A percentile compares a stretch with the other conserved stretches of the same genome.
These are phyloP conservation scores for Mortierella sp. DNA, from an alignment of 371 early-diverging fungal species.

Conservation along the genomic window DNA sequence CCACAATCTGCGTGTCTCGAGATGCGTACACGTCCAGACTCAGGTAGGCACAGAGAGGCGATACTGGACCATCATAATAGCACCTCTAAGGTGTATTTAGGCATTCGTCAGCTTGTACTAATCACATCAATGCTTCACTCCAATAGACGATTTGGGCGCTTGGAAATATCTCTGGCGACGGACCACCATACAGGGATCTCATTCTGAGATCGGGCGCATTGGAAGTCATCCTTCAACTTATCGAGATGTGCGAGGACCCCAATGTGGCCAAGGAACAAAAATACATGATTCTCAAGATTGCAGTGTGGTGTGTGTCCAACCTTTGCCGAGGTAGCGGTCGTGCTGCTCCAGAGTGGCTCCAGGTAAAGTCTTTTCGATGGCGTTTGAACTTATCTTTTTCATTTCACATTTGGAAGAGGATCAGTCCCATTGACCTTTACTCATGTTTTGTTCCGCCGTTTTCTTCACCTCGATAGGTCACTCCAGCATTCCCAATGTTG, in stretches of 20 bases:
- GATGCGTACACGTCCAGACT: conserved; percentile 53
- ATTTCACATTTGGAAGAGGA: conserved; percentile 43
- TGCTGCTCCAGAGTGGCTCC: conserved; percentile 51
- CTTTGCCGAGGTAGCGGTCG: conserved; percentile 53
- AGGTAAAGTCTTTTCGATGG: conserved; percentile 20
- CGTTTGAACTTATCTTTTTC: neutral
- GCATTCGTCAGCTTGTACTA: neutral
- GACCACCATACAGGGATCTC: conserved; percentile 52
- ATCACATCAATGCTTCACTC: neutral
- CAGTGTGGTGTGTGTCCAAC: conserved; percentile 57
- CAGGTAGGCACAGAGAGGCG: conserved; percentile 17
- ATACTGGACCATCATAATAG: too few relatives aligned
- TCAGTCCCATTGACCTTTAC: conserved; percentile 28
- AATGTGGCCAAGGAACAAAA: conserved; percentile 51
- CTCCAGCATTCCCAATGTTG: conserved; percentile 65
- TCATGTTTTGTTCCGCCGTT: neutral
- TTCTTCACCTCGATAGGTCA: conserved; percentile 60
- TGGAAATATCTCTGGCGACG: conserved; percentile 55
- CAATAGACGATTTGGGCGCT: conserved; percentile 54
- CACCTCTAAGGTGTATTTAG: neutral
- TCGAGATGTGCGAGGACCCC: conserved; percentile 54
- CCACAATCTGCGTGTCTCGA: conserved; percentile 58
- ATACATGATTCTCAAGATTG: conserved; percentile 54
- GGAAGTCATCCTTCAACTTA: conserved; percentile 44
- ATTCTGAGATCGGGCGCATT: conserved; percentile 47